Conservation (phyloP, 2,329 filamentous ascomycete genomes). For the Cordyceps cateniannulata region DNA sequence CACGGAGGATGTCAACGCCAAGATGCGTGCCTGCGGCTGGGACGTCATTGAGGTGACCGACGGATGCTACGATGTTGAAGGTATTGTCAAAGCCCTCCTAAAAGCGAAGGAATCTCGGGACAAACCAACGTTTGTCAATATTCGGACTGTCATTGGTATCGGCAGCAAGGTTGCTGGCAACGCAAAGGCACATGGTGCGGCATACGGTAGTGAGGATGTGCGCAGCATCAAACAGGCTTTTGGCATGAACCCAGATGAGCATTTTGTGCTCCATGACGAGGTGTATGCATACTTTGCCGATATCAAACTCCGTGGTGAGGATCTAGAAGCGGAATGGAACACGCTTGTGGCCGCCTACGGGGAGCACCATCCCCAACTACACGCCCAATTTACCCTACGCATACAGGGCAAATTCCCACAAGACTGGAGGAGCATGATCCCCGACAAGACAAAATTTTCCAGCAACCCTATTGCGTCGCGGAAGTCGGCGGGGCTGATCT, state of each 20-base stretch:
- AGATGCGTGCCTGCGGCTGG: constrained; percentile 52
- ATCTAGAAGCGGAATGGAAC: constrained; percentile 42
- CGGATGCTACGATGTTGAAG: constrained; percentile 44
- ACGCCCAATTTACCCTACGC: constrained; percentile 40
- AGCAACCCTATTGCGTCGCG: constrained; percentile 40
- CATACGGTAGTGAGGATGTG: constrained; percentile 44
- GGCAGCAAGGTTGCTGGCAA: constrained; percentile 36
- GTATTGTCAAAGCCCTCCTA: constrained; percentile 36
- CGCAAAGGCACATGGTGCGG: constrained; percentile 47
- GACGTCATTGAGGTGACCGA: constrained; percentile 47
- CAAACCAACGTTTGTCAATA: constrained; percentile 48
- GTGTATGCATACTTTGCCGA: constrained; percentile 46
- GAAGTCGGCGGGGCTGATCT: constrained; percentile 40
- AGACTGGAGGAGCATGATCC: constrained; percentile 44
- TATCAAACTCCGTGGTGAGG: constrained; percentile 34
- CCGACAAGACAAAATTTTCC: constrained; percentile 36
- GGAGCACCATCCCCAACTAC: constrained; percentile 41
- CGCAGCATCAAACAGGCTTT: constrained; percentile 23
- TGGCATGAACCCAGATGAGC: constrained; percentile 23
- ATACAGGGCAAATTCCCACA: constrained; percentile 40
- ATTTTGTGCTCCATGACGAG: constrained; percentile 34
- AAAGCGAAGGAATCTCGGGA: constrained; percentile 30
- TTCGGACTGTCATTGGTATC: constrained; percentile 45
- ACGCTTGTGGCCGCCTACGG: constrained; percentile 35
- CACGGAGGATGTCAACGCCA: constrained; percentile 50